These are phyloP conservation scores for Venturia oleaginea DNA, from an alignment of 2,329 filamentous ascomycete species.

Conservation along the genomic window DNA sequence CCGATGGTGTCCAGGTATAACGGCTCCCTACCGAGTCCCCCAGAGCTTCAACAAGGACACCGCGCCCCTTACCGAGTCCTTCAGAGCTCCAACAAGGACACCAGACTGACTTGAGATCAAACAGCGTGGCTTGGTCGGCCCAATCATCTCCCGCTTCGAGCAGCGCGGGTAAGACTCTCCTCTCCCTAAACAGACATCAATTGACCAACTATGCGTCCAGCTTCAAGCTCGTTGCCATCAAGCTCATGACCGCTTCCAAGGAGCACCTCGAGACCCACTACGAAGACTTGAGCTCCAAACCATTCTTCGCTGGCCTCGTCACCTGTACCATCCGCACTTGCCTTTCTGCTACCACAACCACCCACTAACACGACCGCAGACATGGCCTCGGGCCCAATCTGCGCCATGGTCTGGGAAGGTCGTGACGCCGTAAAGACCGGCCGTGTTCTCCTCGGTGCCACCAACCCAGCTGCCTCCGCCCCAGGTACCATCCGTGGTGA, in stretches of 20 bases:
- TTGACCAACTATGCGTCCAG: constrained; percentile 34
- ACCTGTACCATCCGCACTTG: constrained; percentile 55
- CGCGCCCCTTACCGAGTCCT: background rate
- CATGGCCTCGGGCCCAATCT: constrained; percentile 95
- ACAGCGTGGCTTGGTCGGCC: constrained; percentile 92
- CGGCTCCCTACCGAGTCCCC: background rate
- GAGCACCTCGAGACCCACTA: constrained; percentile 99
- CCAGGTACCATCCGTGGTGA: constrained; percentile 98
- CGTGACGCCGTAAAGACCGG: constrained; percentile 98
- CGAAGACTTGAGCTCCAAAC: constrained; percentile 81
- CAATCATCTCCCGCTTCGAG: constrained; percentile 98
- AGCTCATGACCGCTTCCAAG: constrained; percentile 81
- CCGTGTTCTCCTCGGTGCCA: constrained; percentile 92
- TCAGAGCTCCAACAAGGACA: background rate
- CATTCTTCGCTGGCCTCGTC: constrained; percentile 93
- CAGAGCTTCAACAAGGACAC: background rate
- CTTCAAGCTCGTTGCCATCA: constrained; percentile 98
- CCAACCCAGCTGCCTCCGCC: constrained; percentile 90
- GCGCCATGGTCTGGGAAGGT: constrained; percentile 99
- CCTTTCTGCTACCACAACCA: background rate
- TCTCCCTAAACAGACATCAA: background rate
- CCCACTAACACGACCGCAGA: constrained; percentile 44
- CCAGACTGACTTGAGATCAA: constrained; percentile 3
- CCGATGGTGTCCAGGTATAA: constrained; percentile 93
- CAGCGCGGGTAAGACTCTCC: constrained; percentile 66